These are phyloP conservation scores for Acacia pycnantha DNA, from an alignment of 331 rosid genomes.

Conservation along the genomic window DNA sequence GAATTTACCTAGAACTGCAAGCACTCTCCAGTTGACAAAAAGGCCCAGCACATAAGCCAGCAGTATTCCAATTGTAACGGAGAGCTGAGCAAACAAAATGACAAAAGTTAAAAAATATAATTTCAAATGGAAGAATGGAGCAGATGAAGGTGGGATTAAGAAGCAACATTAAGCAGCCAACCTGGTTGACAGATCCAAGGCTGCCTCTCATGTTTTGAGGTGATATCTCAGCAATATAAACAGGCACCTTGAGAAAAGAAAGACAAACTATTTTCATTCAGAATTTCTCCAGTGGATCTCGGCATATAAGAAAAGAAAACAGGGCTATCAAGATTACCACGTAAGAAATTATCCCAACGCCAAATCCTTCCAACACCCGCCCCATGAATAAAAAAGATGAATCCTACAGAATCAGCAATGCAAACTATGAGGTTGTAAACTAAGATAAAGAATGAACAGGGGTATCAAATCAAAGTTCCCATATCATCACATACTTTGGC, in stretches of 20 bases:
- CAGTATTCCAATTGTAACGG: conserved; percentile 75
- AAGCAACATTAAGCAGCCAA: conserved; percentile 29
- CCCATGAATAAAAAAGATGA: conserved; percentile 83
- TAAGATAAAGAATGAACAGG: not conserved
- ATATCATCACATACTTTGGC: conserved; percentile 59
- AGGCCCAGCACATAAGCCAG: conserved; percentile 78
- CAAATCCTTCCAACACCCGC: conserved; percentile 86
- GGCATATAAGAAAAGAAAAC: conserved; percentile 13
- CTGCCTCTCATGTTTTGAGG: conserved; percentile 85
- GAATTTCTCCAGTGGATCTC: conserved; percentile 9
- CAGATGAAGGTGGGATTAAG: not conserved
- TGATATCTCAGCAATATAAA: conserved; percentile 84
- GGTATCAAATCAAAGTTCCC: not conserved
- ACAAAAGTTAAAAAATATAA: not conserved
- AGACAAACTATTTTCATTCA: conserved; percentile 22
- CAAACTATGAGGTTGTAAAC: not conserved
- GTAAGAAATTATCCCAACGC: conserved; percentile 88
- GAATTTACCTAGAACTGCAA: conserved; percentile 74
- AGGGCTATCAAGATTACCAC: conserved; percentile 50
- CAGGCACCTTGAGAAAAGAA: conserved; percentile 61
- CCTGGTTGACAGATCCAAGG: conserved; percentile 91
- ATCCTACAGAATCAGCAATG: conserved; percentile 48
- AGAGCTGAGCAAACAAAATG: conserved; percentile 50
- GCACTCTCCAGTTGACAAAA: conserved; percentile 78
- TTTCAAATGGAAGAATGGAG: not conserved